These are phyloP conservation scores for Annulohypoxylon truncatum DNA, from an alignment of 2,329 filamentous ascomycete species.

Conservation along the genomic window DNA sequence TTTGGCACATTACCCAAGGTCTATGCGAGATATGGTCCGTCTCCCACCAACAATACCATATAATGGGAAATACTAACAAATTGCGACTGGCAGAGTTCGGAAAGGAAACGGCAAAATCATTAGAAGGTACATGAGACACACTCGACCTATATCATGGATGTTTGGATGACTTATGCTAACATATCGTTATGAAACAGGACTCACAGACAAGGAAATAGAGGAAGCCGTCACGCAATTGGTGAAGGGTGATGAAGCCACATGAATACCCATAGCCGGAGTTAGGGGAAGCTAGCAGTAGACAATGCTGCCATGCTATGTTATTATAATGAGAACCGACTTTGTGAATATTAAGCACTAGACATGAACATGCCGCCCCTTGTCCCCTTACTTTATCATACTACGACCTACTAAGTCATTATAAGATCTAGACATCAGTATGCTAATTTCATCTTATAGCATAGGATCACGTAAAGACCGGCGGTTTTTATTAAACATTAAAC, in stretches of 20 bases:
- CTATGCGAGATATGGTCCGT: constrained; percentile 90
- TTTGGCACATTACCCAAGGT: constrained; percentile 84
- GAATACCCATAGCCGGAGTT: constrained; percentile 14
- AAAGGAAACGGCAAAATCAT: constrained; percentile 66
- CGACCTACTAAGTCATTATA: neutral
- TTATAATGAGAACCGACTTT: constrained; percentile 22
- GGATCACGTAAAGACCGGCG: neutral
- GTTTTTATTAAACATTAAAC: neutral
- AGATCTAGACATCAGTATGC: neutral
- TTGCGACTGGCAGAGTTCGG: constrained; percentile 59
- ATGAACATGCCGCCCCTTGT: neutral
- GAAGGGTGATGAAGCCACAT: constrained; percentile 52
- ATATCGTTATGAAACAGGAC: constrained; percentile 49
- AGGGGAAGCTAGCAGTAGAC: constrained; percentile 5
- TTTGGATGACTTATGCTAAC: constrained; percentile 6
- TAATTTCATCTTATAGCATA: neutral
- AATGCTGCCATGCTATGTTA: constrained; percentile 14
- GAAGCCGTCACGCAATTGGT: constrained; percentile 67
- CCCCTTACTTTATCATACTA: neutral
- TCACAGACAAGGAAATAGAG: constrained; percentile 71
- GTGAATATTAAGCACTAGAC: constrained; percentile 22
- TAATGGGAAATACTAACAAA: constrained; percentile 37
- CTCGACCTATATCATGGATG: too few species aligned
- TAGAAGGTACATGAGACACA: constrained; percentile 57
- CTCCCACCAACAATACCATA: constrained; percentile 7